Base-by-base conservation (phyloP, 176 grass and related monocot genomes). In the Poa annua region DNA sequence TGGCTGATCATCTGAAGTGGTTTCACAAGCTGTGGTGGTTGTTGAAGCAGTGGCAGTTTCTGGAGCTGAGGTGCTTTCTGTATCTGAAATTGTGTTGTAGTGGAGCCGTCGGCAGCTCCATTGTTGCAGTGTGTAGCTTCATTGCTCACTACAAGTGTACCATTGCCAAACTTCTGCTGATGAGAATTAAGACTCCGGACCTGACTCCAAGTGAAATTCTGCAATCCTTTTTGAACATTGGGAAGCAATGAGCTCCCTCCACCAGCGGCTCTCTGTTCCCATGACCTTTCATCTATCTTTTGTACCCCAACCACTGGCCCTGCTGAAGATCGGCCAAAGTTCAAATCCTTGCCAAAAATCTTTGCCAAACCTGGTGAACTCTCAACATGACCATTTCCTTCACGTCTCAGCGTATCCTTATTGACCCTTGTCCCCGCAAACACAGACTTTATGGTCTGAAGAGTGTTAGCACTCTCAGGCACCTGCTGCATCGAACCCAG, bases 341-440 rank as follows among this genome's bases (percentile, higher is more conserved):
- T 96, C 71, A 99, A 84, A 87, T 99, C 96, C 80, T 96, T 91
- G 63, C 96, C 96, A 34, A 99, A 99, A 66, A 99, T 99, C 81
- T 96, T 99, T 2, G 93, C 79, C 68, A 84, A 76, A 59, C 87
- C 76, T 12, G 88, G 78, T 4, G 87, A 79, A 33, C 87, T 84
- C 74, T 81, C 87, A 77, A 81, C 15, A 14, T 72, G 32, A 49
- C 87, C 89, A 86, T 92, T 90, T 38, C 87, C 83, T 22, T 98
- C 91, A 6, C 77, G 87, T 69, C 85, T 99, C 68, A 71, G 63
- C 19, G 39, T 57, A 68, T 42, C 53, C 20, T 81, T 78, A 68
- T 68, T 84, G 45, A 73, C 59, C 20, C 63, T 41, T 67, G 85
- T 65, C 24, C 91, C 87, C 13, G 76, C 77, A 83, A 99, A 99